Evolutionary conservation across 441 rosid species (phyloP).

Genomic region (Erodium trifolium): DNA sequence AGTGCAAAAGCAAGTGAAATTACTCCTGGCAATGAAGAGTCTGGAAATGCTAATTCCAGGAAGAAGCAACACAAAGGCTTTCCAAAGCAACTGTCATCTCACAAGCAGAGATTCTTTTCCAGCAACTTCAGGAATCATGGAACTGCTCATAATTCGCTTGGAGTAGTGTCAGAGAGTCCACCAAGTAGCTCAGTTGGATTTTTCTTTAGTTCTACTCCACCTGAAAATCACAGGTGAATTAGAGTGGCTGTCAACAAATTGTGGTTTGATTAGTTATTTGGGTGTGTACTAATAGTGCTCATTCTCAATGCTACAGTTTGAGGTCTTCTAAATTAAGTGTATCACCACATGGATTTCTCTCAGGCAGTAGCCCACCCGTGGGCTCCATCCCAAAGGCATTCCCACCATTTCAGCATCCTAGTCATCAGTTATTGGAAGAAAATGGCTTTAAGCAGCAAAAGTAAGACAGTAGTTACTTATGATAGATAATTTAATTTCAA

Average conservation of each 20-base stretch:
- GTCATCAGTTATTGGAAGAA: constrained; percentile 91
- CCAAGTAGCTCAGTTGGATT: constrained; percentile 90
- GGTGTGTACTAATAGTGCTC: constrained; percentile 11
- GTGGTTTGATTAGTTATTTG: not conserved
- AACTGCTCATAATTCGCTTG: constrained; percentile 39
- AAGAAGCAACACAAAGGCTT: constrained; percentile 60
- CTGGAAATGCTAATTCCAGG: constrained; percentile 35
- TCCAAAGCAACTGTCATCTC: constrained; percentile 54
- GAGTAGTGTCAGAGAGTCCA: constrained; percentile 76
- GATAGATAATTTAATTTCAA: not conserved
- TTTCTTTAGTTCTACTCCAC: constrained; percentile 95
- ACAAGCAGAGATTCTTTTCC: constrained; percentile 73
- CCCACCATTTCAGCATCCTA: constrained; percentile 90
- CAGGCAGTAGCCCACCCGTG: constrained; percentile 85
- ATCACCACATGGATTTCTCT: constrained; percentile 64
- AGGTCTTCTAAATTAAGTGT: constrained; percentile 69
- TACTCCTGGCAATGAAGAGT: constrained; percentile 41
- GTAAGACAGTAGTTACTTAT: constrained; percentile 38
- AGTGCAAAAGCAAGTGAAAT: constrained; percentile 40
- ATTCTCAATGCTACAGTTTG: constrained; percentile 36
- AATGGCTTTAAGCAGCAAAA: constrained; percentile 94
- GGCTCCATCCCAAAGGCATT: constrained; percentile 93
- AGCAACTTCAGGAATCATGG: constrained; percentile 73
- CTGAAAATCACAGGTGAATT: constrained; percentile 79
- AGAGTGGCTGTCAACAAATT: constrained; percentile 2